Conservation (phyloP, 495 filamentous ascomycete genomes). For the Penicillium tannophilum region DNA sequence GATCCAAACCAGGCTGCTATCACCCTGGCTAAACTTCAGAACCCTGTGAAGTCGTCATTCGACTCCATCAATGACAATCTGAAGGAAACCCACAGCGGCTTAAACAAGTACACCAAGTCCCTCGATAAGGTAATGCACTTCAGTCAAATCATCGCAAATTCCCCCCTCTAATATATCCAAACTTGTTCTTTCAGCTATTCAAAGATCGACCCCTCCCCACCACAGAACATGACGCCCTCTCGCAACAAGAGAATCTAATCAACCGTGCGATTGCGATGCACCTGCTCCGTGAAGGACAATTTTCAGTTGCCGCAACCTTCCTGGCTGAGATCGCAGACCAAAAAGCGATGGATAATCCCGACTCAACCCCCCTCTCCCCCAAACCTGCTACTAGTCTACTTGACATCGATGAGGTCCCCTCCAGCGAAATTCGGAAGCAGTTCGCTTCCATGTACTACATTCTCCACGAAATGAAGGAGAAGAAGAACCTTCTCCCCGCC, state of each 20-base stretch:
- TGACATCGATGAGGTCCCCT: slow-evolving; percentile 60
- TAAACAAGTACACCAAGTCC: slow-evolving; percentile 79
- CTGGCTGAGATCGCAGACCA: slow-evolving; percentile 59
- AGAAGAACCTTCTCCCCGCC: slow-evolving; percentile 73
- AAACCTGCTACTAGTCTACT: slow-evolving; percentile 29
- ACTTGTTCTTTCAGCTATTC: slow-evolving; percentile 61
- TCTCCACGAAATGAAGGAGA: slow-evolving; percentile 69
- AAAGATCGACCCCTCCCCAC: slow-evolving; percentile 73
- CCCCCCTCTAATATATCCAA: not conserved
- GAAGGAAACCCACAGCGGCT: slow-evolving; percentile 73
- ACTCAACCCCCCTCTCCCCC: slow-evolving; percentile 13
- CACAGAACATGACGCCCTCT: slow-evolving; percentile 80
- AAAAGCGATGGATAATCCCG: slow-evolving; percentile 21
- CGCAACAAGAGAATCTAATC: slow-evolving; percentile 71
- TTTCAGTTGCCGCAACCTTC: slow-evolving; percentile 81
- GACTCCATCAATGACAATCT: slow-evolving; percentile 76
- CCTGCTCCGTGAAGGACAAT: slow-evolving; percentile 90
- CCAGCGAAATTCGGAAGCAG: slow-evolving; percentile 67
- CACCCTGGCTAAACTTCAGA: slow-evolving; percentile 81
- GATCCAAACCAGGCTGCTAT: slow-evolving; percentile 71
- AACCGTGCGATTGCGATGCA: slow-evolving; percentile 97
- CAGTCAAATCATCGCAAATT: no score
- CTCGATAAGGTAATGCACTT: slow-evolving; percentile 68
- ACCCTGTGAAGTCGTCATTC: slow-evolving; percentile 74
- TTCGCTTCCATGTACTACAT: slow-evolving; percentile 92